Evolutionary conservation across 1,284 basidiomycete species (phyloP), one percentile per base, ranked within the genome.

Genomic region (Ceratobasidium sp.): DNA sequence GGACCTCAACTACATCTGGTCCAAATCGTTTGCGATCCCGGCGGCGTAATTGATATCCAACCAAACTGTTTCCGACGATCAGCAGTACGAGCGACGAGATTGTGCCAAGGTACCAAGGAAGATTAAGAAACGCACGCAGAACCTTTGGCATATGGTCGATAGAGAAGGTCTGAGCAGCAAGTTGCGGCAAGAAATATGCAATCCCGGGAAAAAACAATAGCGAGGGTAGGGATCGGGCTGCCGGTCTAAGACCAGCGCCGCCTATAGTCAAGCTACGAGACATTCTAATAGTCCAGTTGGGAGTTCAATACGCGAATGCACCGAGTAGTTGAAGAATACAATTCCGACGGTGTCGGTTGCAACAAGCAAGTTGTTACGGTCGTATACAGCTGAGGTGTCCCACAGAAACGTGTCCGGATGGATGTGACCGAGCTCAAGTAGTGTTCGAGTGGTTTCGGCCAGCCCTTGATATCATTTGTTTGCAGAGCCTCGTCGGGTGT

Each of bases 201-300:
- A 75, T n/a, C 6, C 26, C 42, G 1, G 71, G 71, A 23, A 59
- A 54, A 62, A 62, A n/a, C 23, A 74, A n/a, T 10, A 74, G 61
- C 17, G 44, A 46, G 9, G 71, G 71, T 12, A 74, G 10, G 7
- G 71, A 64, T 6, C 38, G 44, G n/a, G 48, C 28, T 15, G 59
- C 71, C 2, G 59, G 28, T 23, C 33, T 23, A 23, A 74, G 59
- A 20, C 71, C 71, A 38, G 71, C 59, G 7, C 71, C 71, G 23
- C 54, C 26, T 9, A 61, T 28, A 20, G 44, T 4, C 17, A 52
- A 40, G 26, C 46, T 23, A 52, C 48, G 54, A 40, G 28, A 46
- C 68, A 57, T 70, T 6, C 1, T 20, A 62, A 4, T 40, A 62
- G 20, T 20, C 50, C 17, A 12, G 46, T 48, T 17, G 17, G 17